These are phyloP conservation scores for Aureobasidium sp. DNA, from an alignment of 2,329 filamentous ascomycete species.

Conservation along the genomic window DNA sequence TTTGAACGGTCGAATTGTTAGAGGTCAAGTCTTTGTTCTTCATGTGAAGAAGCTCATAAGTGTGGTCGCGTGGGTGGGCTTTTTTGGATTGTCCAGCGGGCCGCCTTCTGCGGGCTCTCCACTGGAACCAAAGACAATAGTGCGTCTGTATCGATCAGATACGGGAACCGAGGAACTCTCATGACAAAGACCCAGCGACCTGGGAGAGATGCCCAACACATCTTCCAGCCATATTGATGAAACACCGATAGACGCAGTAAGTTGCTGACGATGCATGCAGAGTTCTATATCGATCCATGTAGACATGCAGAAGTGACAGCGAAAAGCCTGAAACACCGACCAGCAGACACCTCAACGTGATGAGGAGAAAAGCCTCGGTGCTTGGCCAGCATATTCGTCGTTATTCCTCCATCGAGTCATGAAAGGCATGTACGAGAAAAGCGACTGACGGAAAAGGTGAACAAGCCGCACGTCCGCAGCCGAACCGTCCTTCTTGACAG, in stretches of 20 bases:
- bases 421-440: not conserved
- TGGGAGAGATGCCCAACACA: conserved; percentile 4
- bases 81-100: not conserved
- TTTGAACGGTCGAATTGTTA: not conserved
- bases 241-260: not conserved
- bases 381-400: not conserved
- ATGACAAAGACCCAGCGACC: conserved; percentile 3
- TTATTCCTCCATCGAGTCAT: not conserved
- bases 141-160: not conserved
- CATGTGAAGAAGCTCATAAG: not conserved
- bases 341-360: not conserved
- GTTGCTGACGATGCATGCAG: conserved; percentile 7
- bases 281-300: not conserved
- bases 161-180: conserved; percentile 6
- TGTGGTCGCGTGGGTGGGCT: conserved; percentile 5
- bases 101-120: not conserved
- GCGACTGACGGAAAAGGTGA: not conserved
- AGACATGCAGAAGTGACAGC: not conserved
- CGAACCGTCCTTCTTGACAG: conserved; percentile 5
- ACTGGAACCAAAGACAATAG: not conserved
- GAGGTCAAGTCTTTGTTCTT: not conserved
- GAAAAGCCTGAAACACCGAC: not conserved
- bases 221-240: not conserved
- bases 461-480: conserved; percentile 1
- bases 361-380: not conserved